A percentile compares a stretch with the other conserved stretches of the same genome.
These are phyloP conservation scores for Chrysoporthe puriensis DNA, from an alignment of 2,329 filamentous ascomycete genomes.

Conservation along the genomic window DNA sequence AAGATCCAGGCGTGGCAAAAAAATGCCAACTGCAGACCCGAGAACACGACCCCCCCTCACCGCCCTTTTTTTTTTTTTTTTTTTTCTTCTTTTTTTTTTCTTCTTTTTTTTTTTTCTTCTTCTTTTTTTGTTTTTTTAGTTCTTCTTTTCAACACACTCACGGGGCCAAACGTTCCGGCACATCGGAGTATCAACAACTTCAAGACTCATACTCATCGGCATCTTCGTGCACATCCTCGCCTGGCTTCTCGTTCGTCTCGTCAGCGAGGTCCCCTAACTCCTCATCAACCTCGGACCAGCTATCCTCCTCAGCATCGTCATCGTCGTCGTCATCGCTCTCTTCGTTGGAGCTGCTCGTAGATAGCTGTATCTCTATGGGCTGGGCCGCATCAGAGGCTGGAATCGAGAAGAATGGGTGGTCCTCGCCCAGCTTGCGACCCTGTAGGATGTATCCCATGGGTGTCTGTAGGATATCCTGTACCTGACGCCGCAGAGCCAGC, in stretches of 20 bases:
- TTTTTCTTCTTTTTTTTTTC: no score
- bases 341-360: not conserved
- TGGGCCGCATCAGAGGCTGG: not conserved
- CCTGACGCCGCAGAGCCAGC: slow-evolving; percentile 56
- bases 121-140: no score
- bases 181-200: not conserved
- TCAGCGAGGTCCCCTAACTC: not conserved
- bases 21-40: no score
- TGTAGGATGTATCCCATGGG: slow-evolving; percentile 62
- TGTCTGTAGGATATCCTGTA: slow-evolving; percentile 61
- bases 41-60: no score
- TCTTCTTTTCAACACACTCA: not conserved
- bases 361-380: not conserved
- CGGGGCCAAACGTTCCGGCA: not conserved
- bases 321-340: not conserved
- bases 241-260: not conserved
- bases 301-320: not conserved
- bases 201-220: not conserved
- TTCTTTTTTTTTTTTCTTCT: no score
- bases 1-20: no score
- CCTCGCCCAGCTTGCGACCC: slow-evolving; percentile 50
- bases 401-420: slow-evolving; percentile 55
- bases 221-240: not conserved
- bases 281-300: not conserved
- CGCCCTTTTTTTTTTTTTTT: no score